Base-by-base conservation (phyloP, 768 basidiomycete genomes). In the Pleurotus tuber-regium region DNA sequence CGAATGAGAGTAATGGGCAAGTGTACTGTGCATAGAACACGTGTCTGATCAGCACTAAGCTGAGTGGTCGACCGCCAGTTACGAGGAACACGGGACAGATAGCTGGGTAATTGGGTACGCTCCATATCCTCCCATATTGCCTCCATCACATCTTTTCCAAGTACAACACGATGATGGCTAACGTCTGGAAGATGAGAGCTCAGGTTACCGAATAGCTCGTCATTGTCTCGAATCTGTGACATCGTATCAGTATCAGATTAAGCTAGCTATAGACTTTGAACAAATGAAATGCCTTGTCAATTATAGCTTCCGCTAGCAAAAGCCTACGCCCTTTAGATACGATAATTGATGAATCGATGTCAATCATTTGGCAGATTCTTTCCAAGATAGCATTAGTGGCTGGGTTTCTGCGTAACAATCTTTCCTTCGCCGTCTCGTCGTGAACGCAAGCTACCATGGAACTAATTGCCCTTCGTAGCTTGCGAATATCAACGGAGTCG, bases 31-130 rank as follows among this genome's bases (percentile, higher is more conserved):
- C 62, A 61, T 18, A 66, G 54, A 14, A 66, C 43, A 2, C 56
- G 50, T 66, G 66, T 67, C 14, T 63, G 55, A 43, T 67, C 56
- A 11, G 66, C 67, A 29, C 59, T 68, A 4, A 72, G 61, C 2
- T 53, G 21, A 23, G 42, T n/a, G 0, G 70, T 70, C n/a, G 35
- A 16, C 21, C n/a, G 21, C 63, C 69, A 66, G 35, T 69, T 60
- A 0, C 19, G 49, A 3, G 71, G 71, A 1, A 62, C 66, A 5
- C 50, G 50, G 1, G 51, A 56, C 2, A 72, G 54, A 69, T 70
- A 72, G 0, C 57, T 59, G 0, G 67, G 71, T 2, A 69, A 55
- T 25, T 43, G 43, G 0, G 65, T 68, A 4, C 28, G 48, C 2
- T 21, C 28, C 63, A 69, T 71, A 55, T 70, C 66, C 3, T 14